Percentiles rank a stretch among this genome's conserved stretches.
Conservation (phyloP, 2,329 filamentous ascomycete genomes). For the Clonostachys solani region DNA sequence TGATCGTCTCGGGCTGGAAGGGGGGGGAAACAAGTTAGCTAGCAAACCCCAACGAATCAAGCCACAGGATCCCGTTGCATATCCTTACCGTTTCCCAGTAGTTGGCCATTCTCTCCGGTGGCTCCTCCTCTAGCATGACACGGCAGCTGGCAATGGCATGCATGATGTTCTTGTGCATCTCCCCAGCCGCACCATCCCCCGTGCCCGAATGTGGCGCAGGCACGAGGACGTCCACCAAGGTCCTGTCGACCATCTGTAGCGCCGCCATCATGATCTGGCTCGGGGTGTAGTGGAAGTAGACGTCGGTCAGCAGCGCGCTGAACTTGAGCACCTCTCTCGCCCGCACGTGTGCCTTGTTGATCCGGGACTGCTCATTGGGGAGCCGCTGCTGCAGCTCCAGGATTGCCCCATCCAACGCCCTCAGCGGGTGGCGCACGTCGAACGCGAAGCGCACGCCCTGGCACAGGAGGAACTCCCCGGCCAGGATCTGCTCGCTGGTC, state of each 20-base stretch:
- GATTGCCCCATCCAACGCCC: conserved; percentile 79
- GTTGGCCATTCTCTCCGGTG: conserved; percentile 47
- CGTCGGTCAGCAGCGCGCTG: conserved; percentile 82
- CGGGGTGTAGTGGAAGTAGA: conserved; percentile 95
- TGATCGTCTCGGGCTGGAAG: conserved; percentile 34
- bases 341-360: conserved; percentile 62
- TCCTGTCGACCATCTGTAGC: conserved; percentile 68
- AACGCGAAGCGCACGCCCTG: conserved; percentile 92
- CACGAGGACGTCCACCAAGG: conserved; percentile 48
- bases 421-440: conserved; percentile 86
- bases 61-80: no score
- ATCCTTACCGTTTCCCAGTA: conserved; percentile 48
- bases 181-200: conserved; percentile 11
- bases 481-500: conserved; percentile 77
- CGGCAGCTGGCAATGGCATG: conserved; percentile 44
- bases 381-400: conserved; percentile 73
- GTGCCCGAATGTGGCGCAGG: conserved; percentile 25
- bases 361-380: conserved; percentile 50
- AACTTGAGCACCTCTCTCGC: conserved; percentile 73
- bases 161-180: conserved; percentile 42
- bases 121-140: conserved; percentile 50
- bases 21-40: conserved; percentile 18
- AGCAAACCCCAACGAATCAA: neutral
- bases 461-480: conserved; percentile 87
- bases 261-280: conserved; percentile 90